Percentiles rank a stretch among this genome's conserved stretches.
These are phyloP conservation scores for Sporothrix luriei DNA, from an alignment of 2,329 filamentous ascomycete genomes.

Conservation along the genomic window DNA sequence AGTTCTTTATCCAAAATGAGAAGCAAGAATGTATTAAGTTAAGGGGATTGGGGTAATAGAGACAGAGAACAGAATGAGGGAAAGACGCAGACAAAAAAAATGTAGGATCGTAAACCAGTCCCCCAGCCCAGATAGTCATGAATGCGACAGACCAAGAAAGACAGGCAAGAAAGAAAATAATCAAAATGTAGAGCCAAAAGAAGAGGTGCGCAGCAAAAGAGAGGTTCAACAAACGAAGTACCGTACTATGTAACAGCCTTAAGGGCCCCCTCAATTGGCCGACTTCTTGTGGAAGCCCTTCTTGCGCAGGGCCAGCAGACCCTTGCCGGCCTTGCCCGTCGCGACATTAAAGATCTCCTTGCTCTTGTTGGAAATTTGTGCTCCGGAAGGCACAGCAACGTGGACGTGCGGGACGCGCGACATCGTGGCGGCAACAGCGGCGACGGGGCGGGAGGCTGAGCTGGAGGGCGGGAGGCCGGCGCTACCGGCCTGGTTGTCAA, in stretches of 20 bases:
- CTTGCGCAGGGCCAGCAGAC: conserved; percentile 86
- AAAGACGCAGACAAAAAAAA: not conserved
- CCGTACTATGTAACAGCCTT: not conserved
- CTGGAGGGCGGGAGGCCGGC: conserved; percentile 27
- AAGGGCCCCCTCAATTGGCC: not conserved
- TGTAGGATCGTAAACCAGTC: conserved; percentile 15
- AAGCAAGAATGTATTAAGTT: conserved; percentile 9
- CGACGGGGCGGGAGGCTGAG: conserved; percentile 33
- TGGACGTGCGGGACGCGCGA: conserved; percentile 44
- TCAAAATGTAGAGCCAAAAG: not conserved
- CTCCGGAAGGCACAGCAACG: conserved; percentile 52
- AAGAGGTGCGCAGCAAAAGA: not conserved
- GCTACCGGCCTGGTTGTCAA: conserved; percentile 35
- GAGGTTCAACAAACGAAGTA: not conserved
- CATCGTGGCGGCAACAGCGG: conserved; percentile 36
- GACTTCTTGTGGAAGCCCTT: conserved; percentile 63
- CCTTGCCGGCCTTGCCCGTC: conserved; percentile 87
- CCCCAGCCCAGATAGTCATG: conserved; percentile 17
- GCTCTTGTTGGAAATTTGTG: conserved; percentile 76
- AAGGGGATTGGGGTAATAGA: not conserved
- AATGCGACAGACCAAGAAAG: conserved; percentile 4
- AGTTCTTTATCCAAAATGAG: not conserved
- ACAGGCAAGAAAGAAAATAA: not conserved
- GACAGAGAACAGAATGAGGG: not conserved
- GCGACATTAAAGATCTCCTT: conserved; percentile 81